These are phyloP conservation scores for Leishmania tropica DNA, from an alignment of 208 protist genomes.

Conservation along the genomic window DNA sequence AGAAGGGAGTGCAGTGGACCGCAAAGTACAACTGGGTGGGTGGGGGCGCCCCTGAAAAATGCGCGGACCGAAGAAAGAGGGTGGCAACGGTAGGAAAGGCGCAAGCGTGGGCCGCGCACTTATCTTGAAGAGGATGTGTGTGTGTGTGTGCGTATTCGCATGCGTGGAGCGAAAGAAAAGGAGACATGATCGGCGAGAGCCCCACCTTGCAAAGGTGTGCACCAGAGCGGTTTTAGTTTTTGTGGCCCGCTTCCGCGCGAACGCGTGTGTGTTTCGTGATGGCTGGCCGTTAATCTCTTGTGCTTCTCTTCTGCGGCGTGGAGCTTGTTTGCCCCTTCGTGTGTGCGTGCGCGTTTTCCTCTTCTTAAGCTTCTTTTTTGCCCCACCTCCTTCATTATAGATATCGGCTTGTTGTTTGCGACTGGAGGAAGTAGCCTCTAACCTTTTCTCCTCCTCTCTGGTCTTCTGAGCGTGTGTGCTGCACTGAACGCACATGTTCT, in stretches of 20 bases:
- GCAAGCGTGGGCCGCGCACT: not conserved
- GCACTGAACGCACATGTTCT: not conserved
- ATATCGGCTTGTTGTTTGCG: not conserved
- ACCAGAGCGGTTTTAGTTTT: not conserved
- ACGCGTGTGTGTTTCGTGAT: not conserved
- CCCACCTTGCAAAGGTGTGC: not conserved
- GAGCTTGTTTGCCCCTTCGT: not conserved
- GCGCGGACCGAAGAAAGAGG: not conserved
- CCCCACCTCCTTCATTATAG: not conserved
- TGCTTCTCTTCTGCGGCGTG: not conserved
- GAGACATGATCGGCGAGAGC: not conserved
- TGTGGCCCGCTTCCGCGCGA: not conserved
- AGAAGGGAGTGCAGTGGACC: not conserved
- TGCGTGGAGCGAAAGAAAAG: not conserved
- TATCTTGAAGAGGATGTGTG: not conserved
- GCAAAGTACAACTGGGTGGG: not conserved
- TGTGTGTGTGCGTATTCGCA: no score
- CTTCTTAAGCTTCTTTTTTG: not conserved
- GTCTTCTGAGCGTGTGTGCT: not conserved
- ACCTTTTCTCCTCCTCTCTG: not conserved
- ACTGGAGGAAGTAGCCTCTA: not conserved
- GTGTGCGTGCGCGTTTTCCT: not conserved
- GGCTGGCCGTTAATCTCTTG: not conserved
- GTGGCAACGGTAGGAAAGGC: not conserved
- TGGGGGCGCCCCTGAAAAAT: not conserved